A percentile compares a stretch with the other conserved stretches of the same genome.
phyloP scores from a whole-genome alignment of 108 stramenopile genomes.

The Nitzschia palea region DNA sequence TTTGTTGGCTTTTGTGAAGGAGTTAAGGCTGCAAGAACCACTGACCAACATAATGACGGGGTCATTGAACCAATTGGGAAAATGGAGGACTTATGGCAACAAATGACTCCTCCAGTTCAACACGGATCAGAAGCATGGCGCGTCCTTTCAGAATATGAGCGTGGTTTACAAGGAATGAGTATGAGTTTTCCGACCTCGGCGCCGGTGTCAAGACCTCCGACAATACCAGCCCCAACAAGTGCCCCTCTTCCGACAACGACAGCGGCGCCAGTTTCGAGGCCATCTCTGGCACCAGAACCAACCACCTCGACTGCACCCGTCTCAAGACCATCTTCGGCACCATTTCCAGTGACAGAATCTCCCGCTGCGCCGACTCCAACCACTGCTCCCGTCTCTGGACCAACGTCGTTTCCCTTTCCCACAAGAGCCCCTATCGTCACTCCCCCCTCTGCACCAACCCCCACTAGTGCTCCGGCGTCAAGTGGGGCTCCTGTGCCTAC shows the following conservation, averaged over 20 bases:
- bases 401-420: background rate
- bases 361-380: slow-evolving; percentile 13
- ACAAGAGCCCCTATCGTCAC: background rate
- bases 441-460: background rate
- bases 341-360: background rate
- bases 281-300: background rate
- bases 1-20: too few relatives aligned
- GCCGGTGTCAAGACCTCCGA: background rate
- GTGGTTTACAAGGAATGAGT: slow-evolving; percentile 9
- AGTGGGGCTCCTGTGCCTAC: background rate
- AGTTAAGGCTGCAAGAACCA: too few relatives aligned
- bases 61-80: background rate
- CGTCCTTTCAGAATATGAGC: background rate
- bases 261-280: background rate
- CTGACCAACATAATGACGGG: background rate
- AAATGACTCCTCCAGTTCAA: background rate
- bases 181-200: slow-evolving; percentile 21
- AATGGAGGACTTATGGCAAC: slow-evolving; percentile 9
- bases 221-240: background rate
- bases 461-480: background rate
- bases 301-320: background rate
- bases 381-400: background rate
- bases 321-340: slow-evolving; percentile 1
- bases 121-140: background rate
- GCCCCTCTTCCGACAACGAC: background rate